These are phyloP conservation scores for Sclerotinia spermophila DNA, from an alignment of 2,329 filamentous ascomycete species.

Conservation along the genomic window DNA sequence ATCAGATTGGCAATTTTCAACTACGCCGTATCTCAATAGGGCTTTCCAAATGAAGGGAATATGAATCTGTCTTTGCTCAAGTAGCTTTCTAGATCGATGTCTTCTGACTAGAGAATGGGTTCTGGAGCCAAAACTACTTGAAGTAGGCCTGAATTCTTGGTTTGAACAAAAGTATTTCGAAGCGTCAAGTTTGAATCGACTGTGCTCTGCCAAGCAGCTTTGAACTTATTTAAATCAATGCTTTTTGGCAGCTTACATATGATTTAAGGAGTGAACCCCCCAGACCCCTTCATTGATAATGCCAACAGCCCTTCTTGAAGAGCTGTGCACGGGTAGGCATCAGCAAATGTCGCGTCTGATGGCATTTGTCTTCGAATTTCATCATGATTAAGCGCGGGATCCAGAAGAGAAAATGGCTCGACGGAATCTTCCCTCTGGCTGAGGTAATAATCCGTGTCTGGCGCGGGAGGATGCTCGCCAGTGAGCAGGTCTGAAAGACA, in stretches of 20 bases:
- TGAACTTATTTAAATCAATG: slow-evolving; percentile 26
- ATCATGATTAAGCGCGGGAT: neutral
- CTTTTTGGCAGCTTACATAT: slow-evolving; percentile 25
- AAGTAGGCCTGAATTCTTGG: slow-evolving; percentile 14
- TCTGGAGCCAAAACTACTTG: slow-evolving; percentile 21
- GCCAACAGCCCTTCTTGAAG: slow-evolving; percentile 41
- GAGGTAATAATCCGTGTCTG: neutral
- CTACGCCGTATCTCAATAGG: slow-evolving; percentile 19
- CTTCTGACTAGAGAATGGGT: slow-evolving; percentile 10
- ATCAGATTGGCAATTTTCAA: slow-evolving; percentile 15
- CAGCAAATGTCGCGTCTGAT: slow-evolving; percentile 19
- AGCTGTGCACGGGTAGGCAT: slow-evolving; percentile 39
- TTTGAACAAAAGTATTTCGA: slow-evolving; percentile 35
- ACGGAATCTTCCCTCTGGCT: neutral
- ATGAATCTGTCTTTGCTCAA: neutral
- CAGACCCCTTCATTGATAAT: slow-evolving; percentile 34
- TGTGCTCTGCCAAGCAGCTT: slow-evolving; percentile 32
- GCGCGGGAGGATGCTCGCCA: neutral
- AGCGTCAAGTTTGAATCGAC: slow-evolving; percentile 34
- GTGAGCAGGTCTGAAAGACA: neutral
- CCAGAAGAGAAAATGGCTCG: slow-evolving; percentile 7
- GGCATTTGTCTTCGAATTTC: slow-evolving; percentile 14
- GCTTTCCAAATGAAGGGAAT: slow-evolving; percentile 19
- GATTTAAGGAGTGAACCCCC: slow-evolving; percentile 37
- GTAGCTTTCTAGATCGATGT: neutral